A percentile compares a stretch with the other conserved stretches of the same genome.
Evolutionary conservation across 352 stramenopile species (phyloP).

Genomic region (Saprolegnia parasitica): DNA sequence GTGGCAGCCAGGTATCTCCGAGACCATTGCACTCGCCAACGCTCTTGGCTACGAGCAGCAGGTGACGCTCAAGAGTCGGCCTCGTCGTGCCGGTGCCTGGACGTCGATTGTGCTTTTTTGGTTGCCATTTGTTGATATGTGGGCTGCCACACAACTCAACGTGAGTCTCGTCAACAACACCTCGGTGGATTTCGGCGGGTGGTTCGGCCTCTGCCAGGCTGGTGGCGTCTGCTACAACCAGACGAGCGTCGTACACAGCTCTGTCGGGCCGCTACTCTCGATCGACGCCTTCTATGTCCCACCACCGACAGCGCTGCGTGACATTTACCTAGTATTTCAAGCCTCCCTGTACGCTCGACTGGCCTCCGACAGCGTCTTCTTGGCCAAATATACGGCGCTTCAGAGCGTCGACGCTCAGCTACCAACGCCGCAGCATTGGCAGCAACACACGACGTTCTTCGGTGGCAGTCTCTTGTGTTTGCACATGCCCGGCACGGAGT

Average conservation of each 20-base stretch:
- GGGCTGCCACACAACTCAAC: not conserved
- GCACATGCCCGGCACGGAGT: not conserved
- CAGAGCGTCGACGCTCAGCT: not conserved
- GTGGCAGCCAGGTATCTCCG: not conserved
- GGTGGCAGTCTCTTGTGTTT: not conserved
- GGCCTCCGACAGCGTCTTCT: too few relatives aligned
- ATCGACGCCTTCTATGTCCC: not conserved
- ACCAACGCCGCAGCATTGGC: not conserved
- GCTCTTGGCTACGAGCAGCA: conserved; percentile 5
- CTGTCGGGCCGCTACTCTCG: not conserved
- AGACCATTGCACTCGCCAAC: not conserved
- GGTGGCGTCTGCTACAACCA: not conserved
- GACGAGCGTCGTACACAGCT: not conserved
- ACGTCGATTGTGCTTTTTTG: too few relatives aligned
- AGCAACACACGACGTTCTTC: not conserved
- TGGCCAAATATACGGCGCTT: not conserved
- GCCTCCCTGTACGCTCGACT: too few relatives aligned
- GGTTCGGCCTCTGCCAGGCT: too few relatives aligned
- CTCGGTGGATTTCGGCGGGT: too few relatives aligned
- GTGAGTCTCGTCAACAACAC: not conserved
- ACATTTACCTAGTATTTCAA: not conserved
- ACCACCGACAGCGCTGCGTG: not conserved
- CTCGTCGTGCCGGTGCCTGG: too few relatives aligned
- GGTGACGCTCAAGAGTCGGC: not conserved
- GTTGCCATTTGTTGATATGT: not conserved